Base-by-base conservation (phyloP, 2,329 filamentous ascomycete genomes). In the Talaromyces sp. region DNA sequence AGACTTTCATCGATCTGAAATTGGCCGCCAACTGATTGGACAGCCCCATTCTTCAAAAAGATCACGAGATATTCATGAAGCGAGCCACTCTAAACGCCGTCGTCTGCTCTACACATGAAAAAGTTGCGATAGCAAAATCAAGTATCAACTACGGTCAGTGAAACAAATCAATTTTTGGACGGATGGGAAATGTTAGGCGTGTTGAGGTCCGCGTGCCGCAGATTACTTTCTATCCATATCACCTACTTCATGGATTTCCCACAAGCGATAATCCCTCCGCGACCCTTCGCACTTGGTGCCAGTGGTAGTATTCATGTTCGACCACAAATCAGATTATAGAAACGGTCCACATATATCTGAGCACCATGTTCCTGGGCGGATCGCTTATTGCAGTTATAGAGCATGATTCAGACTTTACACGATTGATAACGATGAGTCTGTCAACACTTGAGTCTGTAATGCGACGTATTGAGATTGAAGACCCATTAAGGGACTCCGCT, bases 1-100 rank as follows among this genome's bases (percentile, higher is more conserved):
- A 59, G 69, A 71, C 50, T 72, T 72, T 57, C 66, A 70, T 49
- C 57, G 50, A 16, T 68, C 58, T 54, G 14, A 50, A 56, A 63
- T 70, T 24, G 19, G 59, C 52, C 33, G 19, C 43, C 54, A 39
- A 9, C 35, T 37, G n/a, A 64, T 31, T 1, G 58, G 3, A 27
- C 3, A 27, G 4, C 27, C 54, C 27, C 14, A 16, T 13, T 64
- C 56, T 60, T 47, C 39, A 19, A 64, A 64, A 27, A 64, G 63
- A 7, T 19, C 16, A 60, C 19, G 24, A 16, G 1, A 24, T 27
- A 39, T 58, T 3, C 31, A 39, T 8, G 7, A 24, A 7, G 8
- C 16, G 1, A 3, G 22, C 2, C 47, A 50, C 22, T 63, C n/a
- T 13, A 63, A 63, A 33, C 41, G 41, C 14, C 39, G 8, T 58